Base-by-base conservation (phyloP, 768 basidiomycete genomes). In the Panaeolus papilionaceus region DNA sequence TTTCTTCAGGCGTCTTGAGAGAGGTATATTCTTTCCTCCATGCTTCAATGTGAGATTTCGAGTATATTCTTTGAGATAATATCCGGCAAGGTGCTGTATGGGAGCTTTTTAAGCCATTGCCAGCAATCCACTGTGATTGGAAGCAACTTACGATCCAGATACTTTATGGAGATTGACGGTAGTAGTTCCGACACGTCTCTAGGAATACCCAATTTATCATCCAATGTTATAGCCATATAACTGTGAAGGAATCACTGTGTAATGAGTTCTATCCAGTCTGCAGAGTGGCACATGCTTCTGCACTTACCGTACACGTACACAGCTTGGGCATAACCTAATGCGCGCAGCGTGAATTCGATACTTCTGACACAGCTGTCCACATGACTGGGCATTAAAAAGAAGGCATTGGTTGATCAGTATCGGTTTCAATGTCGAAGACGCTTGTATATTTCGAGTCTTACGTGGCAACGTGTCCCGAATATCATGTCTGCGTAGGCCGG, bases 401-500 rank as follows among this genome's bases (percentile, higher is more conserved):
- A n/a, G n/a, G n/a, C n/a, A 7, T 47, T n/a, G 45, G 2, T 47
- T 7, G 20, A 23, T 33, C 2, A 33, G 28, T 33, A 33, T 33
- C 28, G 4, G 23, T 20, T 9, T 49, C 2, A 12, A 49, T 2
- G 12, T 44, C 12, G 47, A 26, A 23, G 2, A 9, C 3, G 23
- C 47, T 14, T 18, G 16, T 16, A 16, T n/a, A n/a, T n/a, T n/a
- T n/a, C n/a, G 5, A 2, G 42, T 16, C 69, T 18, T 58, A 70
- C 69, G 26, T 65, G 42, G 20, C 69, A 70, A 4, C 33, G 37
- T 39, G 54, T 45, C n/a, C 71, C 75, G 67, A 78, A 82, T 4
- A 79, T n/a, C 7, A 83, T 68, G 18, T 76, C 71, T 0, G 80
- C 75, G 63, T 80, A 83, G 38, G 75, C 74, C 0, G 78, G 74